Evolutionary conservation across 2,329 filamentous ascomycete species (phyloP).

Genomic region (Trichoderma lentiforme): DNA sequence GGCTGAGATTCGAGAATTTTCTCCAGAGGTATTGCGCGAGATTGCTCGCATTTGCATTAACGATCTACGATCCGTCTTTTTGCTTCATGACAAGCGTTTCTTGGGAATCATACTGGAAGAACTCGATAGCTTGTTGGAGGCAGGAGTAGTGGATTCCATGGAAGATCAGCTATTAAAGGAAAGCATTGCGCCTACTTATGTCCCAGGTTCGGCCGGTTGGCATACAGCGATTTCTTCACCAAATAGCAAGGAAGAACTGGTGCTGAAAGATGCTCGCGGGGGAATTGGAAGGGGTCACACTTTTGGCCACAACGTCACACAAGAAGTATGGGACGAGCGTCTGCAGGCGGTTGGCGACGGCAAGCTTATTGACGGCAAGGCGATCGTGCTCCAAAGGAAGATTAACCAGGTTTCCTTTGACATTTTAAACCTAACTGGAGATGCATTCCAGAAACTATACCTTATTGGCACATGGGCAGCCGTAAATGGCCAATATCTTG

Average conservation of each 20-base stretch:
- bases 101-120: background rate
- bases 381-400: background rate
- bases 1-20: background rate
- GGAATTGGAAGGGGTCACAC: background rate
- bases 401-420: background rate
- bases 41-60: background rate
- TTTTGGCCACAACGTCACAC: background rate
- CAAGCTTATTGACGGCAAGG: background rate
- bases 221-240: background rate
- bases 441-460: background rate
- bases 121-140: background rate
- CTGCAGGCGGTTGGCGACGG: background rate
- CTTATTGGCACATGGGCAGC: background rate
- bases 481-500: background rate
- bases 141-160: background rate
- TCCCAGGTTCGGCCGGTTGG: background rate
- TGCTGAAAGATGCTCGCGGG: background rate
- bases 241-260: background rate
- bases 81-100: background rate
- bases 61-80: background rate
- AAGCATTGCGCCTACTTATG: background rate
- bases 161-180: background rate
- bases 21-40: background rate
- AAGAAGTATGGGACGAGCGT: background rate
- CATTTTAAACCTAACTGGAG: background rate